These are phyloP conservation scores for Crataegus laevigata DNA, from an alignment of 306 rosid species.

Conservation along the genomic window DNA sequence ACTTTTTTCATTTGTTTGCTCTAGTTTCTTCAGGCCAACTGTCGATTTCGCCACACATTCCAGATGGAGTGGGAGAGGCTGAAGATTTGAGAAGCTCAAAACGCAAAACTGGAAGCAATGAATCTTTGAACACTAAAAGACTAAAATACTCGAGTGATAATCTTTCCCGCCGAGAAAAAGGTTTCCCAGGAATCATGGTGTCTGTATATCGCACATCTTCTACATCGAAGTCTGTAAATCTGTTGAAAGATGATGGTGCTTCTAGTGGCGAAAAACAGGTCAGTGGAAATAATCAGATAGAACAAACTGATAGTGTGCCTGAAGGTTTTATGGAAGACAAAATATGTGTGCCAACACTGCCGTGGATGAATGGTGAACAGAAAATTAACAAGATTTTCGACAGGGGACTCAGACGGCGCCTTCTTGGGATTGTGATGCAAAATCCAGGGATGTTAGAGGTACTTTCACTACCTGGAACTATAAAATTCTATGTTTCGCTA, in stretches of 20 bases:
- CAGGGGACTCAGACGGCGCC: slow-evolving; percentile 55
- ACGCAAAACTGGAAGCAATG: slow-evolving; percentile 43
- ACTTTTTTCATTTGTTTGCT: slow-evolving; percentile 70
- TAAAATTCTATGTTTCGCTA: not conserved
- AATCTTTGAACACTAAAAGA: slow-evolving; percentile 44
- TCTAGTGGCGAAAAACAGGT: slow-evolving; percentile 18
- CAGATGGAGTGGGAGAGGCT: slow-evolving; percentile 73
- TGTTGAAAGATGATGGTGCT: slow-evolving; percentile 31
- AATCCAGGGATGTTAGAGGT: slow-evolving; percentile 89
- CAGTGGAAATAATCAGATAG: slow-evolving; percentile 17
- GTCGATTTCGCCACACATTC: slow-evolving; percentile 60
- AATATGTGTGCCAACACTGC: slow-evolving; percentile 49
- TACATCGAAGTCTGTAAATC: slow-evolving; percentile 41
- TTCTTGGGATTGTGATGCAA: slow-evolving; percentile 87
- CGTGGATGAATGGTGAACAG: slow-evolving; percentile 90
- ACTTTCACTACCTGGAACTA: not conserved
- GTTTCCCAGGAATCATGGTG: slow-evolving; percentile 71
- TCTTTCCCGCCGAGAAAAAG: slow-evolving; percentile 82
- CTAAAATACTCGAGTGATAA: slow-evolving; percentile 62
- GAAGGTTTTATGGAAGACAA: slow-evolving; percentile 8
- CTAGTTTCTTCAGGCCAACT: slow-evolving; percentile 65
- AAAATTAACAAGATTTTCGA: slow-evolving; percentile 52
- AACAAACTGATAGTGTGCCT: slow-evolving; percentile 15
- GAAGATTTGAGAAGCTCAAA: slow-evolving; percentile 65
- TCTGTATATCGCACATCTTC: slow-evolving; percentile 38